Base-by-base conservation (phyloP, 140 eudicot genomes). In the Anethum foeniculum region DNA sequence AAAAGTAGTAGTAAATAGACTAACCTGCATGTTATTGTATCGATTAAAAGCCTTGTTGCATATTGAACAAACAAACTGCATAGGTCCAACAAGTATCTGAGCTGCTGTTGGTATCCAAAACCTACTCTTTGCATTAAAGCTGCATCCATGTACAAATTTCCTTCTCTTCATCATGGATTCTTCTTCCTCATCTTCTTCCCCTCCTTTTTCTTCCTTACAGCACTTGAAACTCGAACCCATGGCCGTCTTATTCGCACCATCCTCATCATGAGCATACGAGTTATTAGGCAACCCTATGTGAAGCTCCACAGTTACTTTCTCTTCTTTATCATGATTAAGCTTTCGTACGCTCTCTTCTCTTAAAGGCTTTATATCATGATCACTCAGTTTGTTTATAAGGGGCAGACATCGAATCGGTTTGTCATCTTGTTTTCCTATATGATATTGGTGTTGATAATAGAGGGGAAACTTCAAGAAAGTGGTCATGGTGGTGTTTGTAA, bases 21-120 rank as follows among this genome's bases (percentile, higher is more conserved):
- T 68, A 76, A 94, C 98, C 96, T 94, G 98, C 97, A 94, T 92
- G 92, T 94, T 94, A 49, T 94, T 94, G 92, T 94, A 94, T 83
- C 98, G 87, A 86, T 89, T 94, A 84, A 94, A 94, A 81, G 94
- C 87, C 87, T 92, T 94, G 91, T 79, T 88, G 88, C 98, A 94
- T 65, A 94, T 86, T 8, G 92, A 82, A 81, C 98, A 94, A 56
- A 91, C 86, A 89, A 89, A 94, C 56, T 89, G 97, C 98, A 92
- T 94, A 23, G 96, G 96, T 9, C 98, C 98, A 79, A 92, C 91
- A 46, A 94, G 96, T 56, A 94, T 94, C 85, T 94, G 98, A n/a
- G 97, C 87, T 76, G 90, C 93, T 67, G 97, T 94, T 49, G 98
- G 98, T 49, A 94, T 94, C 98, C 98, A 94, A 83, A 89, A 94